phyloP scores from a whole-genome alignment of 192 early-diverging fungal species.

The Coemansia sp. region DNA sequence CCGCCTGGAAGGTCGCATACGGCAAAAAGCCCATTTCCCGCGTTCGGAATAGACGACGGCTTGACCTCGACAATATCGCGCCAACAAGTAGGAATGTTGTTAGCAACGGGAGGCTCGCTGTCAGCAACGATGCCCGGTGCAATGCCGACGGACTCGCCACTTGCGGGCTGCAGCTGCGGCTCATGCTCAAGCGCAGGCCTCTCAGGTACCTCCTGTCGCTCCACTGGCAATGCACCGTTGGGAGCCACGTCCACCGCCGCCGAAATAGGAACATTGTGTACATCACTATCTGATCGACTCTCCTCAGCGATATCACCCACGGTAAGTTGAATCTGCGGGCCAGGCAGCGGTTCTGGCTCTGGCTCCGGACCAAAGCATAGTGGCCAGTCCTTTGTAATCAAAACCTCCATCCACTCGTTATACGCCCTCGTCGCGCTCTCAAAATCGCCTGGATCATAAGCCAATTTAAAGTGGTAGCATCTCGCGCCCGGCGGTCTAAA shows the following conservation, averaged over 20 bases:
- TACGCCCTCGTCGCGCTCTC: conserved; percentile 71
- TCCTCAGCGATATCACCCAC: neutral
- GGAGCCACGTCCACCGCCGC: neutral
- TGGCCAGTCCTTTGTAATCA: conserved; percentile 82
- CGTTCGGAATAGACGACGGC: conserved; percentile 64
- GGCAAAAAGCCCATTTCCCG: conserved; percentile 80
- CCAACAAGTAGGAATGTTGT: conserved; percentile 59
- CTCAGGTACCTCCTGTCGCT: neutral
- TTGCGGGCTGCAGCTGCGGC: neutral
- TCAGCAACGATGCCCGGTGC: neutral
- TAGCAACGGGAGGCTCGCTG: neutral
- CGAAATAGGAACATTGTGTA: neutral
- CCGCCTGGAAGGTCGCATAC: conserved; percentile 68
- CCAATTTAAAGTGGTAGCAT: conserved; percentile 75
- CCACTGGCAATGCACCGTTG: neutral
- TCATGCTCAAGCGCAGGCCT: neutral
- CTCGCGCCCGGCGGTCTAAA: conserved; percentile 69
- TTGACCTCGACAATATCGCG: conserved; percentile 68
- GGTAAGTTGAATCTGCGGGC: neutral
- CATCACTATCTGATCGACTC: neutral
- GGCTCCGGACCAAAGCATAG: conserved; percentile 71
- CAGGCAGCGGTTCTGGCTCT: neutral
- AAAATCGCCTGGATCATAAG: conserved; percentile 81
- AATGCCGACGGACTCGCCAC: neutral
- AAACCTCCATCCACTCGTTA: conserved; percentile 69